Evolutionary conservation across 2,329 filamentous ascomycete species (phyloP).

Genomic region (Alternaria hordeiaustralica): DNA sequence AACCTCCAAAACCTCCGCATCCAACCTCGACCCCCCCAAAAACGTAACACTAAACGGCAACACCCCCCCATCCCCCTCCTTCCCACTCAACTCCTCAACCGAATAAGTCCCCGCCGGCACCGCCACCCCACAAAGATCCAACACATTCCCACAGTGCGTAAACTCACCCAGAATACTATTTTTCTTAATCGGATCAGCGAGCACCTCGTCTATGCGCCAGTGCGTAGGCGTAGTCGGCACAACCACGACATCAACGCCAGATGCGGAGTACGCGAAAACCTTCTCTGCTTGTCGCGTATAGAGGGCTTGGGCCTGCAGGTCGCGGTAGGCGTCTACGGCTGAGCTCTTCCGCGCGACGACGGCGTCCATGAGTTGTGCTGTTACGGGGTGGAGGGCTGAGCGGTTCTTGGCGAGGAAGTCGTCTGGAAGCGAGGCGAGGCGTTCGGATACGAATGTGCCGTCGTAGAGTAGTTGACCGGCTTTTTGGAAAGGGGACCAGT

Average conservation of each 20-base stretch:
- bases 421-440: constrained; percentile 52
- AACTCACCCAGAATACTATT: constrained; percentile 59
- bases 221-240: constrained; percentile 60
- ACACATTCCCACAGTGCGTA: constrained; percentile 67
- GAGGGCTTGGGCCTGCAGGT: constrained; percentile 39
- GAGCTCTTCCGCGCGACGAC: constrained; percentile 36
- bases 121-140: constrained; percentile 57
- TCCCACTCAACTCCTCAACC: constrained; percentile 33
- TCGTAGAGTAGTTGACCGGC: constrained; percentile 64
- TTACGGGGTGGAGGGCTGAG: constrained; percentile 58
- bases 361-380: constrained; percentile 50
- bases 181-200: constrained; percentile 59
- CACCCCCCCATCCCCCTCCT: constrained; percentile 28
- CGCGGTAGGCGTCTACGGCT: constrained; percentile 42
- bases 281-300: constrained; percentile 42
- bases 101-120: constrained; percentile 58
- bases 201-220: constrained; percentile 61
- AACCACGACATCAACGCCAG: constrained; percentile 47
- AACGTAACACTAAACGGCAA: constrained; percentile 53
- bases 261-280: constrained; percentile 34
- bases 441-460: constrained; percentile 64
- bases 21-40: constrained; percentile 46
- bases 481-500: constrained; percentile 55
- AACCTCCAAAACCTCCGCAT: constrained; percentile 51
- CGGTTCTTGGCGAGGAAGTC: constrained; percentile 41